A percentile compares a stretch with the other conserved stretches of the same genome.
Conservation (phyloP, 148 eudicot species). For the Vaccinium macrocarpon region DNA sequence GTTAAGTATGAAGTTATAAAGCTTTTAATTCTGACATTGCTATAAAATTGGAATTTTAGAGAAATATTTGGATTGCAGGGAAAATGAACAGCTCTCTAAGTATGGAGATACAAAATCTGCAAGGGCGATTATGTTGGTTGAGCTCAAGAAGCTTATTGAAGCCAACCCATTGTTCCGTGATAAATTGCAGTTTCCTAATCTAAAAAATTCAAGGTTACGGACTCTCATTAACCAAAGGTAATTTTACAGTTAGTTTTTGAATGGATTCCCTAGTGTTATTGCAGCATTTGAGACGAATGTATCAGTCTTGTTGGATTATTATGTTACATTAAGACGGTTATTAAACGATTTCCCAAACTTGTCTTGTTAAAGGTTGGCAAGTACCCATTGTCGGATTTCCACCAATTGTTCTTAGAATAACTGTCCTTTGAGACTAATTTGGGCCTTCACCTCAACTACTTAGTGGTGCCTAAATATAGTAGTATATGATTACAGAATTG, state of each 20-base stretch:
- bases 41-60: neutral
- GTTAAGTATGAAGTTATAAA: neutral
- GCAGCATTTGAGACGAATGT: neutral
- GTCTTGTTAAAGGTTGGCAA: neutral
- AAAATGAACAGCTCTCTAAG: conserved; percentile 59
- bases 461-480: conserved; percentile 1
- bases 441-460: neutral
- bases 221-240: conserved; percentile 60
- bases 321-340: neutral
- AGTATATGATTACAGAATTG: neutral
- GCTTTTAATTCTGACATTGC: neutral
- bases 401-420: neutral
- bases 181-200: conserved; percentile 49
- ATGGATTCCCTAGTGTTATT: neutral
- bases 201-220: conserved; percentile 49
- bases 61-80: conserved; percentile 28
- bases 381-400: neutral
- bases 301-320: neutral
- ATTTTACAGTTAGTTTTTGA: neutral
- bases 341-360: neutral
- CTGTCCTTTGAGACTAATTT: neutral
- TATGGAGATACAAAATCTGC: conserved; percentile 61
- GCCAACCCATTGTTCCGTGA: conserved; percentile 64
- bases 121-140: conserved; percentile 54
- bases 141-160: conserved; percentile 59